Base-by-base conservation (phyloP, 1,139 yeast species). In the Spathaspora jeffriesii region DNA sequence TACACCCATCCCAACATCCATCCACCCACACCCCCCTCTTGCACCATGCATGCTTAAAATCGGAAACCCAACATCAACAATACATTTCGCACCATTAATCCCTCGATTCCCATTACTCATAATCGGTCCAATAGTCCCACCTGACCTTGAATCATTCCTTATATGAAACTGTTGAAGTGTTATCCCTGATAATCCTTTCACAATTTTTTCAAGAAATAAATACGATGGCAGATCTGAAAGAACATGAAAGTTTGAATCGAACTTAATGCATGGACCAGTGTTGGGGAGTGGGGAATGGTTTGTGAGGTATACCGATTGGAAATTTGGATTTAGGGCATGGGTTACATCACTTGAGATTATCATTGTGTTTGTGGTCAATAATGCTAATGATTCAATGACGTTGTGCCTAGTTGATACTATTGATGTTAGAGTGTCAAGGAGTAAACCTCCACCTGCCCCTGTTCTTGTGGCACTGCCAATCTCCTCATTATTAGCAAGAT, bases 21-120 rank as follows among this genome's bases (percentile, higher is more conserved):
- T 78, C 27, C 82, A 73, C 10, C 96, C 95, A 31, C 86, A 79
- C 17, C 87, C 78, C 22, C 91, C 92, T 59, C 95, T 72, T 49
- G 87, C 85, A 46, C 90, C 84, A 64, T 88, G 96, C 96, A 88
- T 88, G 8, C 91, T 78, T 54, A 86, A 70, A 57, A 86, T 91
- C 0, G 95, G 85, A 51, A 88, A 82, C 37, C 96, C 96, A 48
- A 85, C 70, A 61, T 88, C 96, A 43, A 86, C 76, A 23, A 90
- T 84, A n/a, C 53, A 32, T 58, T 90, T 75, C 11, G 91, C 87
- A 28, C 96, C 95, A 1, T 92, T 85, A 15, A 55, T 40, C 14
- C 57, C 57, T 40, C 56, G 39, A 34, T 30, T 43, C 39, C 66
- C 73, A 7, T 82, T 68, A 1, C 90, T 73, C 46, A 88, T 68